Evolutionary conservation across 345 rosid species (phyloP).

Genomic region (Eucalyptus virginea): DNA sequence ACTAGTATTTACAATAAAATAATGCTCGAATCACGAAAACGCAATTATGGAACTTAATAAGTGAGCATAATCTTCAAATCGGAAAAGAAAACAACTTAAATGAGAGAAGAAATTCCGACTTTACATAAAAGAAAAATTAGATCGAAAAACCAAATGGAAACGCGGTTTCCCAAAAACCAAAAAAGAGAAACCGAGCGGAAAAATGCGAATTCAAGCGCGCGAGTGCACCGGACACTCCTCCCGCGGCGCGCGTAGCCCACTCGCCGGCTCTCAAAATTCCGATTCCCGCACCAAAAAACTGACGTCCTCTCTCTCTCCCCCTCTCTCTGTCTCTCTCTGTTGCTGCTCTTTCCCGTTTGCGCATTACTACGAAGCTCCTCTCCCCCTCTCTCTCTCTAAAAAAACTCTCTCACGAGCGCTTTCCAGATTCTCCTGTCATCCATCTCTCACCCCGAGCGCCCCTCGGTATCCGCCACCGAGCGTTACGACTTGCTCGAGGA

Average conservation of each 20-base stretch:
- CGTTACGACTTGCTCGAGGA: background rate
- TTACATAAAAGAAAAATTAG: background rate
- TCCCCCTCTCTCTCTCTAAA: background rate
- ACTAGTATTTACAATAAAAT: rapidly evolving
- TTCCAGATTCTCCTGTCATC: background rate
- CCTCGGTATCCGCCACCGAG: background rate
- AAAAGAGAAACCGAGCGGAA: background rate
- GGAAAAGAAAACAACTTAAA: background rate
- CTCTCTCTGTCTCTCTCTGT: background rate
- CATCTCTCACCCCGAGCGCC: background rate
- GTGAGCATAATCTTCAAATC: background rate
- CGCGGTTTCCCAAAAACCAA: rapidly evolving
- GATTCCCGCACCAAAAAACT: background rate
- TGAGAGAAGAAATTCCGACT: background rate
- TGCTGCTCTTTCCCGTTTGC: background rate
- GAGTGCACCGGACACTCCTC: background rate
- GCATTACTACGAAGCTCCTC: background rate
- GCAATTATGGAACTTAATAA: background rate
- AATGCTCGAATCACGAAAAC: background rate
- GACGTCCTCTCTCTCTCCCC: background rate
- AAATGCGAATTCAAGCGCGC: background rate
- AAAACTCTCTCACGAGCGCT: background rate
- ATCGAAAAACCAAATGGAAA: background rate
- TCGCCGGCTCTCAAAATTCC: background rate
- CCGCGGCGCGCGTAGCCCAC: background rate